A percentile compares a stretch with the other conserved stretches of the same genome.
Conservation (phyloP, 306 rosid species). For the Notholithocarpus densiflorus region DNA sequence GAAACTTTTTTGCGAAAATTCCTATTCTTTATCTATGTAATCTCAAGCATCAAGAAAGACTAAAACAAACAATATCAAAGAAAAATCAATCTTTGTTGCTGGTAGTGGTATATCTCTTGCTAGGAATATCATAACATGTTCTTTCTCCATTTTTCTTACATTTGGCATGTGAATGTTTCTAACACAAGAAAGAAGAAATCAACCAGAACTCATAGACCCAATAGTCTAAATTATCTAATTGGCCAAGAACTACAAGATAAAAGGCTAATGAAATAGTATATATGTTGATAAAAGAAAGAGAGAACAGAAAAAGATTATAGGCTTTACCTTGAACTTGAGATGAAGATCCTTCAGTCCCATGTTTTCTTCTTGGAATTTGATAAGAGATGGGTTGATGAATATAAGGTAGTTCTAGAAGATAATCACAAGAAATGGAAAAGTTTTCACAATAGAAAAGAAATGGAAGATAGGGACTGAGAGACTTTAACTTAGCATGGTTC, state of each 20-base stretch:
- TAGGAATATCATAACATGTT: background rate
- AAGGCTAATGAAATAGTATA: background rate
- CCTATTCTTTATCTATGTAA: background rate
- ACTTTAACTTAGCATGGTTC: background rate
- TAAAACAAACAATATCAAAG: background rate
- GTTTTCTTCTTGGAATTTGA: background rate
- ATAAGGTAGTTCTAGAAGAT: background rate
- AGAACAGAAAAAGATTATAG: background rate
- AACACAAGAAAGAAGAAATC: background rate
- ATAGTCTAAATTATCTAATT: background rate
- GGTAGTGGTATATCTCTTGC: background rate
- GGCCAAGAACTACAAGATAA: background rate
- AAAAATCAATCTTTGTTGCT: background rate
- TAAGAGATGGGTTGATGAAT: slow-evolving; percentile 3
- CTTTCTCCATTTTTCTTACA: background rate
- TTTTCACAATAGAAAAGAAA: background rate
- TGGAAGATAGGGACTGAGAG: background rate
- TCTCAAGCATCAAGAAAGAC: background rate
- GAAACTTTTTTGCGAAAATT: background rate
- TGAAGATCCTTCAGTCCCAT: slow-evolving; percentile 45
- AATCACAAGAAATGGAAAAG: slow-evolving; percentile 8
- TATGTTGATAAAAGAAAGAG: background rate
- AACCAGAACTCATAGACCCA: background rate
- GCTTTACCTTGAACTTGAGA: slow-evolving; percentile 37
- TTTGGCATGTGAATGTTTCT: background rate